Percentiles rank a stretch among this genome's conserved stretches.
phyloP scores from a whole-genome alignment of 2,329 filamentous ascomycete genomes.

The Beauveria sp. region DNA sequence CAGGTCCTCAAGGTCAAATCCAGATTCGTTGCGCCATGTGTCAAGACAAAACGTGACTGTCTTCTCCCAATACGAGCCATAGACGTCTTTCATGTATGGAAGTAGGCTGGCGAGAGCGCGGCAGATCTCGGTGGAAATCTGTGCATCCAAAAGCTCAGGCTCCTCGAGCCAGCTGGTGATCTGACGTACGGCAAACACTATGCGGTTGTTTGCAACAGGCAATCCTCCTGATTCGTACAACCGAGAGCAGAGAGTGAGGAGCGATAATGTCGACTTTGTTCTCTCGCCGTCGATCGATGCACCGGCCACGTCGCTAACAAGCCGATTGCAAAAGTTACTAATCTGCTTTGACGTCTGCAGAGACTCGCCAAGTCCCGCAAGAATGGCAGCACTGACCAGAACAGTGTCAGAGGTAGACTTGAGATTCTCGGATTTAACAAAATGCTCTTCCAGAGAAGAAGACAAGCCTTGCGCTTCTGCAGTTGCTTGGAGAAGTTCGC shows the following conservation, averaged over 20 bases:
- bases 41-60: conserved; percentile 50
- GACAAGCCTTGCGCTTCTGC: conserved; percentile 40
- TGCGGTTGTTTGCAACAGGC: conserved; percentile 56
- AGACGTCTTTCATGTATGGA: conserved; percentile 70
- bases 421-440: conserved; percentile 37
- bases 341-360: conserved; percentile 40
- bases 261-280: conserved; percentile 40
- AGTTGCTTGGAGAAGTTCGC: conserved; percentile 39
- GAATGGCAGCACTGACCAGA: conserved; percentile 41
- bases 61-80: conserved; percentile 79
- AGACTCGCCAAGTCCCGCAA: conserved; percentile 45
- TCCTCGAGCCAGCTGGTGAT: conserved; percentile 63
- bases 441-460: conserved; percentile 37
- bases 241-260: conserved; percentile 45
- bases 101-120: conserved; percentile 55
- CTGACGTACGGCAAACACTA: conserved; percentile 77
- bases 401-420: conserved; percentile 39
- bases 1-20: conserved; percentile 35
- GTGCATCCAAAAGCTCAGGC: conserved; percentile 33
- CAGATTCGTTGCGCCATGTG: conserved; percentile 45
- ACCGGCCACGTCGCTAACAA: conserved; percentile 53
- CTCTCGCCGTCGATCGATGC: conserved; percentile 35
- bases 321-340: conserved; percentile 49
- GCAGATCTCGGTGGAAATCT: conserved; percentile 44
- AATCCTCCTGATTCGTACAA: conserved; percentile 45